Evolutionary conservation across 2,329 filamentous ascomycete genomes (phyloP).

Genomic region (Claviceps fusiformis): DNA sequence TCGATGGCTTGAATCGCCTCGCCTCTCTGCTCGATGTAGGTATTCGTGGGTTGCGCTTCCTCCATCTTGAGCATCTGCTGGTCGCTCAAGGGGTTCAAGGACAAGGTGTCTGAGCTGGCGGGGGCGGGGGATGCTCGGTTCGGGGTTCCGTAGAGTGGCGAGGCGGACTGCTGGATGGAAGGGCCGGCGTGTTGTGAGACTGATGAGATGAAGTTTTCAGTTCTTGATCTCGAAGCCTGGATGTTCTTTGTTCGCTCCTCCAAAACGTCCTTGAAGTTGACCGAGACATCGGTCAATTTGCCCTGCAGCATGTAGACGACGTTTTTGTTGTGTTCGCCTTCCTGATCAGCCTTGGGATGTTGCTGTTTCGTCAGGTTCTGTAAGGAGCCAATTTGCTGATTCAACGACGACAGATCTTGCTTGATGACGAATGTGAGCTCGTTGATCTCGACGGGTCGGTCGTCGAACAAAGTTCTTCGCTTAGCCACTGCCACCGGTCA

Average conservation of each 20-base stretch:
- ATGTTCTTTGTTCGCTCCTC: conserved; percentile 97
- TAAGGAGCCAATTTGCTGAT: conserved; percentile 77
- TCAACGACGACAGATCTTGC: conserved; percentile 74
- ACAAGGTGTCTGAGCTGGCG: conserved; percentile 60
- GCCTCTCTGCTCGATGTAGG: conserved; percentile 84
- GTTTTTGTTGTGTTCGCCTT: conserved; percentile 96
- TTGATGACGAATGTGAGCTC: conserved; percentile 97
- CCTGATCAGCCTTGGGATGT: conserved; percentile 61
- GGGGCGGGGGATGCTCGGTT: conserved; percentile 52
- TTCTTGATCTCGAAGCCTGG: conserved; percentile 79
- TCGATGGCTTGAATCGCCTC: conserved; percentile 97
- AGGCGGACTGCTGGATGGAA: conserved; percentile 60
- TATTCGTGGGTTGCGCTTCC: conserved; percentile 76
- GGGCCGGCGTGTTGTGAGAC: conserved; percentile 65
- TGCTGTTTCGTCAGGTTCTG: conserved; percentile 65
- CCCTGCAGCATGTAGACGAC: conserved; percentile 85
- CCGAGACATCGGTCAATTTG: conserved; percentile 81
- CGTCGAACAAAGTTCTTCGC: conserved; percentile 92
- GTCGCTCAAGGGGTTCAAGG: conserved; percentile 65
- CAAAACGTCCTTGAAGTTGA: conserved; percentile 93
- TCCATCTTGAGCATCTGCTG: conserved; percentile 85
- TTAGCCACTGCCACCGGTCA: conserved; percentile 56
- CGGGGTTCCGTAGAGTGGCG: conserved; percentile 74
- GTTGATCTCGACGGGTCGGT: conserved; percentile 91
- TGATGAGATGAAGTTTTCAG: conserved; percentile 90